Evolutionary conservation across 331 rosid species (phyloP), one percentile per base, ranked within the genome.

Genomic region (Quercus lobata): DNA sequence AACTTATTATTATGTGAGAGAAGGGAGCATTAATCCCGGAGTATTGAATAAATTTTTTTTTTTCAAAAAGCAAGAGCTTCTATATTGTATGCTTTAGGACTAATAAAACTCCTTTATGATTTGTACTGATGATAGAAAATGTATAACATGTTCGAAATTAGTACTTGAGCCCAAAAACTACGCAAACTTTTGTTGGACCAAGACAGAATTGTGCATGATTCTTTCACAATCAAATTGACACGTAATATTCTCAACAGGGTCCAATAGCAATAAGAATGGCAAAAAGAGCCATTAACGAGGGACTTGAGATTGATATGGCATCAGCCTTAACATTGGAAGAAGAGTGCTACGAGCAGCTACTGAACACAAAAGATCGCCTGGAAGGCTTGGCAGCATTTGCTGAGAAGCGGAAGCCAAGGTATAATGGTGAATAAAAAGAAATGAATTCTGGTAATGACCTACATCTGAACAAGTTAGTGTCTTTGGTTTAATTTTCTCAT

Each of bases 381-480:
- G 99, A 95, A 88, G 97, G 96, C 75, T 84, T 95, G 79, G 87
- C 90, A 72, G 97, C 98, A 6, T 92, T 92, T 79, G 88, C 95
- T 32, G 98, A 95, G 91, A 95, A 95, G 88, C 86, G 98, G 53
- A 90, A 92, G 83, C 97, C 98, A 14, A 88, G 73, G 69, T 92
- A 90, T 66, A 76, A 54, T 0, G 98, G 98, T 73, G 90, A 88
- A 76, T 91, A 84, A 83, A 78, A 61, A 62, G 73, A 73, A 49
- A 58, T 62, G 30, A 71, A 19, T 29, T 66, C 22, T 18, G n/a
- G 30, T 29, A 2, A 49, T 49, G 17, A 14, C 54, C 18, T 12
- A 49, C 54, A 14, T 49, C 18, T 14, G 54, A 49, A 49, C 18
- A 49, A 12, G 54, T 49, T 49, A 17, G 54, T 14, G 15, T 49